Evolutionary conservation across 2,329 filamentous ascomycete species (phyloP).

Genomic region (Talaromyces sp.): DNA sequence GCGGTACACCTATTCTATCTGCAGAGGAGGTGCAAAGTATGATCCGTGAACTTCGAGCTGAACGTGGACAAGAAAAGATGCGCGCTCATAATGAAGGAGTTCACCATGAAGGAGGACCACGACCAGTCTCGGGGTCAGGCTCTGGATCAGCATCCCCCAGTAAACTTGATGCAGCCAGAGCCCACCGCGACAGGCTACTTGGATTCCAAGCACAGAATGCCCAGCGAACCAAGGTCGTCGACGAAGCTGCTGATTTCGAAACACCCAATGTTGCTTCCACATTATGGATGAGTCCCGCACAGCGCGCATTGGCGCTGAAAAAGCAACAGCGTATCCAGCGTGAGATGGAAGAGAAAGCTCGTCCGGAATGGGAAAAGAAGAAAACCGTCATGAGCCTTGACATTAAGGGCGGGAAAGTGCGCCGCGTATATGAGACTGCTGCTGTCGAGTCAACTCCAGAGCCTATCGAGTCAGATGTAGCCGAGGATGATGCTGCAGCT

Average conservation of each 20-base stretch:
- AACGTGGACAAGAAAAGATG: slow-evolving; percentile 86
- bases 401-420: slow-evolving; percentile 74
- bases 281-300: slow-evolving; percentile 83
- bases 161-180: slow-evolving; percentile 69
- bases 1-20: slow-evolving; percentile 72
- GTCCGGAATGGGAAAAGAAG: slow-evolving; percentile 87
- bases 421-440: slow-evolving; percentile 54
- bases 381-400: slow-evolving; percentile 84
- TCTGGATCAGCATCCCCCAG: slow-evolving; percentile 40
- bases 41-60: slow-evolving; percentile 78
- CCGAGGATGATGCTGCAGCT: slow-evolving; percentile 5
- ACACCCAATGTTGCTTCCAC: slow-evolving; percentile 63
- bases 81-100: slow-evolving; percentile 68
- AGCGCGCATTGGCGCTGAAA: slow-evolving; percentile 80
- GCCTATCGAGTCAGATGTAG: slow-evolving; percentile 18
- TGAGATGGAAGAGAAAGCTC: slow-evolving; percentile 83
- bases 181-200: slow-evolving; percentile 79
- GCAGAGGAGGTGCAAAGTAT: slow-evolving; percentile 78
- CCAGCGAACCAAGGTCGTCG: slow-evolving; percentile 77
- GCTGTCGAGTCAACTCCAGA: slow-evolving; percentile 28
- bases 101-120: slow-evolving; percentile 41
- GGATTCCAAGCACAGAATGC: slow-evolving; percentile 85
- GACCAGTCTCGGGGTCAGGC: slow-evolving; percentile 10
- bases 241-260: slow-evolving; percentile 79
- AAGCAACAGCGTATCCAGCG: slow-evolving; percentile 80